phyloP scores from a whole-genome alignment of 1,139 yeast genomes.

The Lodderomyces jiufengensis region DNA sequence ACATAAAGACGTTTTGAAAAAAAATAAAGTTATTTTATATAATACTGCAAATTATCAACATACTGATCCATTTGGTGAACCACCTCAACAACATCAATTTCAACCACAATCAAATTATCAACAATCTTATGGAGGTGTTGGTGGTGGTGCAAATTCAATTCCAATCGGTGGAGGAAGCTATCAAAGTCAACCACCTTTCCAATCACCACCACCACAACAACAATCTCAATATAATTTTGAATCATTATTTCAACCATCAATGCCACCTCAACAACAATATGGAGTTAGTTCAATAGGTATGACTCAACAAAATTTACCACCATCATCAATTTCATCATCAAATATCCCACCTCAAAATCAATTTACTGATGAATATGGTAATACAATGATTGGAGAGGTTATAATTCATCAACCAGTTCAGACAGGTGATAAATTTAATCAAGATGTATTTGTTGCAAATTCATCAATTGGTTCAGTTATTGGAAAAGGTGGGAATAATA shows the following conservation, averaged over 20 bases:
- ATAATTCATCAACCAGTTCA: slow-evolving; percentile 40
- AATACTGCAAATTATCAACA: slow-evolving; percentile 57
- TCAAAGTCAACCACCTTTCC: slow-evolving; percentile 1
- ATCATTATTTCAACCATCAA: slow-evolving; percentile 43
- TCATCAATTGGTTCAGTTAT: slow-evolving; percentile 79
- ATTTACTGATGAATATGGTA: slow-evolving; percentile 47
- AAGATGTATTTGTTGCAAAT: slow-evolving; percentile 74
- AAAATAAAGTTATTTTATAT: slow-evolving; percentile 54
- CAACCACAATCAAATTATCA: slow-evolving; percentile 1
- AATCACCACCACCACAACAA: slow-evolving; percentile 14
- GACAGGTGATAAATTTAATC: slow-evolving; percentile 51
- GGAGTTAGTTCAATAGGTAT: not conserved
- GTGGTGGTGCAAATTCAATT: too few species aligned
- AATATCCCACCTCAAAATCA: slow-evolving; percentile 31
- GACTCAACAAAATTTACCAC: slow-evolving; percentile 4
- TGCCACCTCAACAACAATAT: slow-evolving; percentile 36
- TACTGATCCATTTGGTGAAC: slow-evolving; percentile 7
- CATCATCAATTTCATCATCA: slow-evolving; percentile 11
- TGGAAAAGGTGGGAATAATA: slow-evolving; percentile 83
- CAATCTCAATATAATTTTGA: slow-evolving; percentile 33
- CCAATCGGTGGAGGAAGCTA: not conserved
- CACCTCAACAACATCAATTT: slow-evolving; percentile 2
- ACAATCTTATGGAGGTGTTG: not conserved
- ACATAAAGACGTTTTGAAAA: slow-evolving; percentile 51
- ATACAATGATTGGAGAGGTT: slow-evolving; percentile 43